Conservation (phyloP, 2,329 filamentous ascomycete species). For the Paraphoma chrysanthemicola region DNA sequence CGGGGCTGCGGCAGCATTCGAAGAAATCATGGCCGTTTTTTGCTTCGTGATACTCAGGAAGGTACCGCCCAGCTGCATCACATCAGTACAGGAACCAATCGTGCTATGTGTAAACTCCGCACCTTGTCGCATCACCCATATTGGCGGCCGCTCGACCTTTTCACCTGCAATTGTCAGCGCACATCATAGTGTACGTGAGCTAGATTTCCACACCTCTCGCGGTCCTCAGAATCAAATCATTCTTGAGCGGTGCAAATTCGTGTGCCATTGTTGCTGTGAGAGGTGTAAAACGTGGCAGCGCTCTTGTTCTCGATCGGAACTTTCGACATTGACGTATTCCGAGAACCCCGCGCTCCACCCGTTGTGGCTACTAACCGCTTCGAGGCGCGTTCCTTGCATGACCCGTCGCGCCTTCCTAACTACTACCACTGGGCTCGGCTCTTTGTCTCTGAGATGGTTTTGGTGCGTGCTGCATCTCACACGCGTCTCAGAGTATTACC, state of each 20-base stretch:
- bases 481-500: conserved; percentile 5
- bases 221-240: conserved; percentile 89
- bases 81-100: conserved; percentile 12
- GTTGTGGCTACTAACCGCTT: conserved; percentile 25
- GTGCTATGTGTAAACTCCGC: conserved; percentile 31
- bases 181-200: too few species aligned
- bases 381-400: conserved; percentile 24
- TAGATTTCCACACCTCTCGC: conserved; percentile 74
- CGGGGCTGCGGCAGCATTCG: conserved; percentile 91
- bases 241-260: conserved; percentile 84
- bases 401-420: conserved; percentile 2
- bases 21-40: conserved; percentile 95
- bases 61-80: conserved; percentile 83
- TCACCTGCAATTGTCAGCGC: conserved; percentile 66
- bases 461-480: conserved; percentile 9
- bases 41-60: conserved; percentile 96
- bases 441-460: conserved; percentile 26
- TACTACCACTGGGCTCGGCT: conserved; percentile 1
- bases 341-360: conserved; percentile 31
- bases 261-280: conserved; percentile 63
- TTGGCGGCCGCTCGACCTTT: conserved; percentile 88
- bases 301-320: conserved; percentile 15
- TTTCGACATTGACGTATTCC: conserved; percentile 17
- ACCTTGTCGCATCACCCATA: conserved; percentile 99
- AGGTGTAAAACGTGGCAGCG: conserved; percentile 3